phyloP scores from a whole-genome alignment of 2,329 filamentous ascomycete species.

The Nemania diffusa region DNA sequence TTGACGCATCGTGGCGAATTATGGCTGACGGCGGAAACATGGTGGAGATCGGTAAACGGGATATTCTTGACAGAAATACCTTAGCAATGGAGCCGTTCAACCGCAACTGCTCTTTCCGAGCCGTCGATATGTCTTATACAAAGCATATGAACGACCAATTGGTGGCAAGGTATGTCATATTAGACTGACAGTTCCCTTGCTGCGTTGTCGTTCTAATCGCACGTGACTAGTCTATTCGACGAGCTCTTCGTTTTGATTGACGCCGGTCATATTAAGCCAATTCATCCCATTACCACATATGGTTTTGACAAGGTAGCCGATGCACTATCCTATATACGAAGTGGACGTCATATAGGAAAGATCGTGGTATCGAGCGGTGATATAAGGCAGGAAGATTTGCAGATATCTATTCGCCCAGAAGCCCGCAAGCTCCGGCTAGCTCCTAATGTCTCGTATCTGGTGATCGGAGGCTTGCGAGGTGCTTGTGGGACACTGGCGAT shows the following conservation, averaged over 20 bases:
- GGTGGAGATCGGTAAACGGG: constrained; percentile 39
- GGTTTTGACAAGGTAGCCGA: constrained; percentile 44
- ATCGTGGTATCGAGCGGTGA: constrained; percentile 47
- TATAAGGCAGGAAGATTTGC: constrained; percentile 26
- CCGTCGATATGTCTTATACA: constrained; percentile 34
- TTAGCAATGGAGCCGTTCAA: constrained; percentile 41
- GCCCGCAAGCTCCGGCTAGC: constrained; percentile 36
- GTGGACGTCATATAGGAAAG: constrained; percentile 54
- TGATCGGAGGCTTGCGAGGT: constrained; percentile 53
- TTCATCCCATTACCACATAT: constrained; percentile 46
- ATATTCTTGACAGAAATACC: constrained; percentile 34
- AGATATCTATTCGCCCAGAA: constrained; percentile 41
- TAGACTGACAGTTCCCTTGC: not conserved
- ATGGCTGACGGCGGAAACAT: constrained; percentile 38
- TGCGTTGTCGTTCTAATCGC: not conserved
- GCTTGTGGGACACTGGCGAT: constrained; percentile 50
- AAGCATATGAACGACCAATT: constrained; percentile 6
- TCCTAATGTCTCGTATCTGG: constrained; percentile 48
- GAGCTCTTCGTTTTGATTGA: constrained; percentile 34
- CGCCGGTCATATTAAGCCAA: constrained; percentile 43
- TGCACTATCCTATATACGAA: constrained; percentile 49
- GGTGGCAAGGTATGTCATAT: not conserved
- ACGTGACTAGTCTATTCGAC: constrained; percentile 1
- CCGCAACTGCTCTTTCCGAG: constrained; percentile 37
- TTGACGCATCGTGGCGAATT: constrained; percentile 36